A percentile compares a stretch with the other conserved stretches of the same genome.
phyloP scores from a whole-genome alignment of 495 filamentous ascomycete species.

The Hypomontagnella submonticulosa region DNA sequence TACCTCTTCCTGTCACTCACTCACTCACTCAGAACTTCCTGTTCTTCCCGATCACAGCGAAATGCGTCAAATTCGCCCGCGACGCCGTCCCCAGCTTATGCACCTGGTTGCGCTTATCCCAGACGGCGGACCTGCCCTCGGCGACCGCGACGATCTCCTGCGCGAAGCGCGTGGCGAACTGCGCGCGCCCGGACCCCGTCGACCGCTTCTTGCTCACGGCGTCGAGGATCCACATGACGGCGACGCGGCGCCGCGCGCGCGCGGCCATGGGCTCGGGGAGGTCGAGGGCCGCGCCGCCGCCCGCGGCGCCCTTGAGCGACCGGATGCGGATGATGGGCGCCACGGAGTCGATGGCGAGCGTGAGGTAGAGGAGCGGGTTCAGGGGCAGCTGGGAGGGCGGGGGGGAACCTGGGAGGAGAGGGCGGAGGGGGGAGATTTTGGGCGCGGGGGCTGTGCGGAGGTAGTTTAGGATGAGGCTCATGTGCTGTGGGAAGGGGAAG shows the following conservation, averaged over 20 bases:
- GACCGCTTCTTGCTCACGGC: slow-evolving; percentile 76
- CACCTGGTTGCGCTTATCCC: slow-evolving; percentile 77
- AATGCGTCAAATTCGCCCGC: slow-evolving; percentile 73
- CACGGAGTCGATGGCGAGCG: slow-evolving; percentile 93
- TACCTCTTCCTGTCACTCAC: no score
- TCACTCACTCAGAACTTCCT: no score
- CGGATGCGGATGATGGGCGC: slow-evolving; percentile 86
- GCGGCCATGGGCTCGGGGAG: slow-evolving; percentile 80
- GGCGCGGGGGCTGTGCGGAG: slow-evolving; percentile 88
- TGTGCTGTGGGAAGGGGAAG: slow-evolving; percentile 69
- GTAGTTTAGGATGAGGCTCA: slow-evolving; percentile 83
- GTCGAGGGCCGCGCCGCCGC: slow-evolving; percentile 85
- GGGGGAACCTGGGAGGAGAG: slow-evolving; percentile 77
- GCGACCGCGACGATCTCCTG: slow-evolving; percentile 89
- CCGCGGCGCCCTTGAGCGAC: slow-evolving; percentile 77
- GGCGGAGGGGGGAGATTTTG: slow-evolving; percentile 70
- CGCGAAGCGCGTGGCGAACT: slow-evolving; percentile 81
- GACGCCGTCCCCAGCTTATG: slow-evolving; percentile 79
- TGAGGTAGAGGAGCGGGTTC: slow-evolving; percentile 81
- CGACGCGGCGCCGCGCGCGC: slow-evolving; percentile 78
- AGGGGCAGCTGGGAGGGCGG: slow-evolving; percentile 78
- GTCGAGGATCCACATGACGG: slow-evolving; percentile 89
- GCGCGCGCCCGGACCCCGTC: slow-evolving; percentile 67
- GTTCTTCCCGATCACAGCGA: slow-evolving; percentile 25
- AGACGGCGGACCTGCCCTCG: slow-evolving; percentile 83